Conservation (phyloP, 345 rosid species). For the Pistacia integerrima region DNA sequence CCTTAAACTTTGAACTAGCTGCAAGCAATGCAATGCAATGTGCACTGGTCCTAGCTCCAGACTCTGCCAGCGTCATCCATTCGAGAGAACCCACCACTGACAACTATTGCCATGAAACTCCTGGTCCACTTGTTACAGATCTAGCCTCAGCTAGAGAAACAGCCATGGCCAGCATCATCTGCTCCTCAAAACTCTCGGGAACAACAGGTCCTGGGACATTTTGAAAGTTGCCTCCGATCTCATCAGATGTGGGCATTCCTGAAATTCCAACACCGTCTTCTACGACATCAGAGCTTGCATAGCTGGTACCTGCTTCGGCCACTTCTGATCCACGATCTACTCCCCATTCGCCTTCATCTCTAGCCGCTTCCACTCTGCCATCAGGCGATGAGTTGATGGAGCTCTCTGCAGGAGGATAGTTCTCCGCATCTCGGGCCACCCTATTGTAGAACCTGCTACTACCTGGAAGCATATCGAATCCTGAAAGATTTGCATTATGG, state of each 20-base stretch:
- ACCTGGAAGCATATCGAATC: slow-evolving; percentile 50
- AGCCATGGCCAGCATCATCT: slow-evolving; percentile 96
- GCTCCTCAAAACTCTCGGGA: slow-evolving; percentile 93
- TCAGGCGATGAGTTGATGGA: slow-evolving; percentile 32
- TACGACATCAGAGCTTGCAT: slow-evolving; percentile 58
- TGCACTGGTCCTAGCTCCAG: slow-evolving; percentile 21
- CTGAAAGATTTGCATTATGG: slow-evolving; percentile 41
- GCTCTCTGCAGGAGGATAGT: slow-evolving; percentile 38
- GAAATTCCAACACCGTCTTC: slow-evolving; percentile 48
- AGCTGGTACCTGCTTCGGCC: slow-evolving; percentile 76
- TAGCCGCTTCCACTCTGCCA: slow-evolving; percentile 29
- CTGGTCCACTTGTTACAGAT: slow-evolving; percentile 50
- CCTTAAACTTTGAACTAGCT: slow-evolving; percentile 24
- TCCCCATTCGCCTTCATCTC: slow-evolving; percentile 57
- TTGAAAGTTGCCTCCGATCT: slow-evolving; percentile 34
- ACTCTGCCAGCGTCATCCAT: slow-evolving; percentile 24
- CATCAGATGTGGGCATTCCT: slow-evolving; percentile 40
- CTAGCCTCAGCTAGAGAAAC: slow-evolving; percentile 89
- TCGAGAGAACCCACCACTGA: not conserved
- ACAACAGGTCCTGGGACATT: slow-evolving; percentile 49
- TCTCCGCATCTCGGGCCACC: slow-evolving; percentile 44
- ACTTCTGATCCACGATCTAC: slow-evolving; percentile 53
- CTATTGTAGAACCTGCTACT: slow-evolving; percentile 51
- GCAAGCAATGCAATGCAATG: slow-evolving; percentile 2
- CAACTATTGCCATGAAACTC: slow-evolving; percentile 70